Evolutionary conservation across 352 stramenopile genomes (phyloP).

Genomic region (Phytopythium helicoides): DNA sequence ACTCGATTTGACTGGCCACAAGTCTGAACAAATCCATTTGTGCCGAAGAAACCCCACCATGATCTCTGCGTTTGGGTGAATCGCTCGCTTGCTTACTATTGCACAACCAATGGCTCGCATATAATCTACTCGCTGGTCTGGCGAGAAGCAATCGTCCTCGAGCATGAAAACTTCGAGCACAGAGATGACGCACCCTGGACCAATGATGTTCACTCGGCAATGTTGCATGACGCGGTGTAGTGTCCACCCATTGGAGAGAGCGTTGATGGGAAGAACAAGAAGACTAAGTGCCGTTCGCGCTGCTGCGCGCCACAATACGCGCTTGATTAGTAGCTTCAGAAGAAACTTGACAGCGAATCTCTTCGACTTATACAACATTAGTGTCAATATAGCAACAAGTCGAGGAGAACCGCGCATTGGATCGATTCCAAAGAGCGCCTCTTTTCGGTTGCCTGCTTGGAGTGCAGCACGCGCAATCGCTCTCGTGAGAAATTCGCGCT

Average conservation of each 20-base stretch:
- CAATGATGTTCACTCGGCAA: conserved; percentile 51
- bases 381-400: conserved; percentile 30
- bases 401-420: conserved; percentile 44
- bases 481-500: conserved; percentile 49
- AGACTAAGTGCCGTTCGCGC: conserved; percentile 37
- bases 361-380: conserved; percentile 51
- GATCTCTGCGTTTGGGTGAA: conserved; percentile 61
- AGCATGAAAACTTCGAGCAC: conserved; percentile 35
- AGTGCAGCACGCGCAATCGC: conserved; percentile 44
- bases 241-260: conserved; percentile 44
- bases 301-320: conserved; percentile 41
- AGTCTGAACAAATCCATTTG: conserved; percentile 27
- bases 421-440: conserved; percentile 48
- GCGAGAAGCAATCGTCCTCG: conserved; percentile 22
- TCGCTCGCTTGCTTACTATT: conserved; percentile 42
- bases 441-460: conserved; percentile 41
- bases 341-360: conserved; percentile 53
- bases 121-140: conserved; percentile 48
- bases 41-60: conserved; percentile 47
- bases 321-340: conserved; percentile 56
- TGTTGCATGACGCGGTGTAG: conserved; percentile 38
- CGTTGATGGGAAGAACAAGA: conserved; percentile 48
- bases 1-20: conserved; percentile 19
- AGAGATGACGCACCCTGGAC: conserved; percentile 28
- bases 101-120: conserved; percentile 38